Base-by-base conservation (phyloP, 2,329 filamentous ascomycete species). In the Dactylellina cionopaga region DNA sequence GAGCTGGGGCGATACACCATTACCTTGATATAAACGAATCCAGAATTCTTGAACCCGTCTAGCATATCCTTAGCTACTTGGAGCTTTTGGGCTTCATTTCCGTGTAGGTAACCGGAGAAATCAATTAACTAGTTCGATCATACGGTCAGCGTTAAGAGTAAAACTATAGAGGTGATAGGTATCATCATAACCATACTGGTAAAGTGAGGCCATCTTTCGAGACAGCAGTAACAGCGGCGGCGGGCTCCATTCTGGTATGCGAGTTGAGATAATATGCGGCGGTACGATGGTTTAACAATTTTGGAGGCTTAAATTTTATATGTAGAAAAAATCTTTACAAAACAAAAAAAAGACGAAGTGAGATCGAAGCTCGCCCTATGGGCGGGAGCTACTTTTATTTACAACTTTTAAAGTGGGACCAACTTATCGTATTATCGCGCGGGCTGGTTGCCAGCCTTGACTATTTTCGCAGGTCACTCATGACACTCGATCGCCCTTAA, bases 31-130 rank as follows among this genome's bases (percentile, higher is more conserved):
- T 63, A 75, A 39, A 97, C 86, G 83, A 97, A 96, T 65, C 93
- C 93, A 1, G 92, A 90, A 1, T 86, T 89, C 77, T 92, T 90
- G 82, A 97, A 96, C 41, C 91, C 92, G 58, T 87, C 79, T 10
- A 94, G 87, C 76, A 96, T 88, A 39, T 89, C 87, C 58, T 87
- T 81, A 19, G 92, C 92, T 0, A 90, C 88, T 43, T 85, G 81
- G 54, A 84, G 82, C 76, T 89, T 90, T 75, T 90, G 83, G 7
- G 83, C 77, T 0, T 85, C 82, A 17, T 85, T 84, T 31, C 90
- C 90, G 65, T 84, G 80, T 22, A 91, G 86, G 80, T 93, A 95
- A 43, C 84, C 84, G 10, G 86, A 87, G 79, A 96, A 93, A 83
- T 96, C 88, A 78, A 93, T 90, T 76, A 92, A 85, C 90, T 92